Evolutionary conservation across 139 green algal genomes (phyloP), one percentile per base, ranked within the genome.

Genomic region (Gonium pectorale): DNA sequence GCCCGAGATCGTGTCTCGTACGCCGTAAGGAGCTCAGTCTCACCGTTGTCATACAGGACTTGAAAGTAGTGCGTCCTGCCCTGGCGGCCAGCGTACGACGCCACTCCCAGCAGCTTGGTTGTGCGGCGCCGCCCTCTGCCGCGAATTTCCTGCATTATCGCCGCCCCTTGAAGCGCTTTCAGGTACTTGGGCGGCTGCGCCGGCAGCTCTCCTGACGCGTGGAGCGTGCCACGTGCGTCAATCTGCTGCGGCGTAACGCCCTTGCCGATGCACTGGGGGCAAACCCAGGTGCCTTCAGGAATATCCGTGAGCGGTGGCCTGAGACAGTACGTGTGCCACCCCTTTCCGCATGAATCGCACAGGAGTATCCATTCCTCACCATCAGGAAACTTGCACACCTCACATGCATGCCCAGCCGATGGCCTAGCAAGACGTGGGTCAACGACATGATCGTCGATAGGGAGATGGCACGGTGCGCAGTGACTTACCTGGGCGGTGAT

Each of bases 321-420:
- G n/a, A n/a, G n/a, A n/a, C n/a, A n/a, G n/a, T n/a, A n/a, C n/a
- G n/a, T n/a, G 59, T 67, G 59, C 29, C 59, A 67, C 6, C 29
- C 29, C 11, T 17, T 38, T 5, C 59, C 59, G 59, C 59, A 67
- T 7, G 71, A 62, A 63, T 91, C 88, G 37, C 88, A 91, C 44
- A 91, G 35, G 24, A 91, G n/a, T n/a, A n/a, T n/a, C n/a, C n/a
- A n/a, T n/a, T n/a, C n/a, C n/a, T n/a, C n/a, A n/a, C n/a, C n/a
- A 81, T 88, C 60, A 8, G 67, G 51, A 1, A 52, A 63, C 5
- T 46, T 35, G 80, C 88, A 91, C 22, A 79, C 54, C 51, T 84
- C 40, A 59, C 77, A 83, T 2, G 41, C 27, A 21, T 59, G 43
- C 3, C 35, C 35, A n/a, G 41, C 11, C 7, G 24, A 1, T 26